Percentiles rank a stretch among this genome's conserved stretches.
phyloP scores from a whole-genome alignment of 805 yeast species.

The Saccharomycopsis amapae region DNA sequence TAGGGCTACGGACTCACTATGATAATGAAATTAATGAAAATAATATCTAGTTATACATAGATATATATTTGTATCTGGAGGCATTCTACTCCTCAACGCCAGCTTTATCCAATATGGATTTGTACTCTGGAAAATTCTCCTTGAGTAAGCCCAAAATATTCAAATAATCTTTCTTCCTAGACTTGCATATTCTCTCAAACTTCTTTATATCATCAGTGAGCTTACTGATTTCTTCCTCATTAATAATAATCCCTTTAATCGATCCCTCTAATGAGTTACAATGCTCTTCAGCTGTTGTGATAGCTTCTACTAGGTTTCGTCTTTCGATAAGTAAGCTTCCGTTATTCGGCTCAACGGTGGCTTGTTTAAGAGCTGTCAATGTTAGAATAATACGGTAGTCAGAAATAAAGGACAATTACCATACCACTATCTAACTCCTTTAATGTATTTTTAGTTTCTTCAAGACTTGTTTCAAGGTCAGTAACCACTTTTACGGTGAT shows the following conservation, averaged over 20 bases:
- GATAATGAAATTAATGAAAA: too few species aligned
- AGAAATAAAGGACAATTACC: too few species aligned
- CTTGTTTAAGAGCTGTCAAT: background rate
- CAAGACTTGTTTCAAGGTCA: background rate
- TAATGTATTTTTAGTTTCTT: too few species aligned
- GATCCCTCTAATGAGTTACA: background rate
- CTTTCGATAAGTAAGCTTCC: background rate
- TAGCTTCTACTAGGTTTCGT: background rate
- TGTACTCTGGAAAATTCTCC: conserved; percentile 9
- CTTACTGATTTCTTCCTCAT: background rate
- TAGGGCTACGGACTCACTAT: too few species aligned
- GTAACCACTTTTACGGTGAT: conserved; percentile 4
- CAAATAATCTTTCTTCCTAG: conserved; percentile 2
- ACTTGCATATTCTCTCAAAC: conserved; percentile 3
- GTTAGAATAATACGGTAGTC: too few species aligned
- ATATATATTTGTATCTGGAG: too few species aligned
- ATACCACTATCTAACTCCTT: too few species aligned
- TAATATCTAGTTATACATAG: too few species aligned
- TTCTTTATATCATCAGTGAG: background rate
- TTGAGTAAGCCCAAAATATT: conserved; percentile 1
- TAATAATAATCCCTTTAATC: background rate
- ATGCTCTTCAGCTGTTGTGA: background rate
- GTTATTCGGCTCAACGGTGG: background rate
- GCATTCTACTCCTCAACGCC: conserved; percentile 3
- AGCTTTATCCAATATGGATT: conserved; percentile 5